Percentiles rank a stretch among this genome's conserved stretches.
These are phyloP conservation scores for Cryphonectria parasitica DNA, from an alignment of 2,329 filamentous ascomycete species.

Conservation along the genomic window DNA sequence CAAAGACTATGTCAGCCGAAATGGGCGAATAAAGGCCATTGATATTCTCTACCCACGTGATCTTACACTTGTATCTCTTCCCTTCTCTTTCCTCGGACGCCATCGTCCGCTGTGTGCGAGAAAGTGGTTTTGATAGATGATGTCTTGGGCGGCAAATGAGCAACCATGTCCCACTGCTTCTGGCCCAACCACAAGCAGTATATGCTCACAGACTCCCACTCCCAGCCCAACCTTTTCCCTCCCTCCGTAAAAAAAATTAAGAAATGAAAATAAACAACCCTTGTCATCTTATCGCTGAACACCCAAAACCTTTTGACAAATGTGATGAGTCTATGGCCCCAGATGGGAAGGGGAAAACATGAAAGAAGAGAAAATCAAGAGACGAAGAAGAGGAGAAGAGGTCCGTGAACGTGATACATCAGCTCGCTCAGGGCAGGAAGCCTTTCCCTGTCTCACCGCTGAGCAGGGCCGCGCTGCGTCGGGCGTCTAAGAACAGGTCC, in stretches of 20 bases:
- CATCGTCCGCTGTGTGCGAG: slow-evolving; percentile 13
- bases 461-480: slow-evolving; percentile 74
- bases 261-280: slow-evolving; percentile 1
- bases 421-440: slow-evolving; percentile 66
- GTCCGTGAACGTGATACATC: slow-evolving; percentile 36
- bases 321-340: slow-evolving; percentile 34
- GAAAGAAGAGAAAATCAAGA: neutral
- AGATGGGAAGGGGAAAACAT: neutral
- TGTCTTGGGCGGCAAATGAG: slow-evolving; percentile 27
- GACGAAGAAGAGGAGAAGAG: slow-evolving; percentile 4
- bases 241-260: slow-evolving; percentile 6
- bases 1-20: slow-evolving; percentile 46
- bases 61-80: slow-evolving; percentile 30
- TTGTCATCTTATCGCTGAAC: slow-evolving; percentile 32
- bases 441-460: slow-evolving; percentile 63
- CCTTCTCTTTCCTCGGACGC: neutral
- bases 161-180: slow-evolving; percentile 20
- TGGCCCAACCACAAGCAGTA: slow-evolving; percentile 26
- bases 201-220: slow-evolving; percentile 34
- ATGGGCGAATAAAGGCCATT: slow-evolving; percentile 33
- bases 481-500: slow-evolving; percentile 81
- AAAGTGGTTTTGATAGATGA: slow-evolving; percentile 10
- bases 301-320: slow-evolving; percentile 30
- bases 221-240: slow-evolving; percentile 32
- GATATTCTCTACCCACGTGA: slow-evolving; percentile 31